Base-by-base conservation (phyloP, 192 early-diverging fungal species). In the Coemansia sp. region DNA sequence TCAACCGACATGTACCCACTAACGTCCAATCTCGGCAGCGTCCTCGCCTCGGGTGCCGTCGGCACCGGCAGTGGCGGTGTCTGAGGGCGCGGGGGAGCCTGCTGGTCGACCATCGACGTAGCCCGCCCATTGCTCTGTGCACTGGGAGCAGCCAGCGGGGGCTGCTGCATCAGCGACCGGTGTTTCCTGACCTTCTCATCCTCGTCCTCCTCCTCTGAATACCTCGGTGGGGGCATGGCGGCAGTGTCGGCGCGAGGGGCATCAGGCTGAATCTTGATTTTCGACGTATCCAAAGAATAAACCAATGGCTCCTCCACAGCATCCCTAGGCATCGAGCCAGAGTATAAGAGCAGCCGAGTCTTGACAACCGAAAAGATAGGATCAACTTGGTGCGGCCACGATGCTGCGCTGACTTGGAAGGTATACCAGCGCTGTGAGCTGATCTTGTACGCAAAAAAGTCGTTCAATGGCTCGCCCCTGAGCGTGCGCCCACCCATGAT, bases 241-340 rank as follows among this genome's bases (percentile, higher is more conserved):
- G 59, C 3, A 10, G 50, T 43, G 36, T 34, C 57, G 5, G 55
- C 39, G 14, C 77, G 69, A 3, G 73, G 59, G 1, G 56, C 69
- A 31, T 83, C 80, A 3, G 75, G 80, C 75, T 75, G 72, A 62
- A 83, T 83, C 59, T 77, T 76, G 64, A 83, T 83, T 69, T 83
- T 83, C 31, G 75, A 74, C 26, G 80, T 83, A 42, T 83, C 80
- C 36, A 83, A 66, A 31, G 73, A 72, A 43, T 83, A 75, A 13
- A 83, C 58, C 23, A 59, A 18, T 6, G 66, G 43, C 14, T 66
- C 79, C 10, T 53, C 31, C 31, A 31, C 47, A 2, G 31, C 21
- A 41, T 73, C 70, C 12, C 72, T 48, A 7, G 68, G 71, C 74
- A 75, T 70, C 26, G 64, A 68, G 31, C 80, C 80, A 38, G 75